These are phyloP conservation scores for Mucor plumbeus DNA, from an alignment of 371 early-diverging fungal species.

Conservation along the genomic window DNA sequence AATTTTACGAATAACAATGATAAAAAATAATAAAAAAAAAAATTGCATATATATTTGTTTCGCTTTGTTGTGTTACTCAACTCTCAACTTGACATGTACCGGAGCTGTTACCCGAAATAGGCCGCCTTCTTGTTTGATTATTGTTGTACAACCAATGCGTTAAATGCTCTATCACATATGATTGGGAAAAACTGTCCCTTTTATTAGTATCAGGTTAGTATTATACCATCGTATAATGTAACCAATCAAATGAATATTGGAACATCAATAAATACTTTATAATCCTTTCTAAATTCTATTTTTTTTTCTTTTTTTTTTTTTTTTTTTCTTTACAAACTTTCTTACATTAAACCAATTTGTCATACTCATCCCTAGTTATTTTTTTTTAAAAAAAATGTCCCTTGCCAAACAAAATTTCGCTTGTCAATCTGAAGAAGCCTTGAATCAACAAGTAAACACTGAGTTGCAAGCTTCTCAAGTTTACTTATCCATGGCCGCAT, in stretches of 20 bases:
- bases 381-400: conserved; percentile 43
- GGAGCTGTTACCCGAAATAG: conserved; percentile 4
- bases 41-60: background rate
- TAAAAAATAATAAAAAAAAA: conserved; percentile 1
- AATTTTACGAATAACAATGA: too few species aligned
- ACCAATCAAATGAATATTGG: conserved; percentile 22
- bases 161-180: background rate
- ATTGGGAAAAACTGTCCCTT: conserved; percentile 1
- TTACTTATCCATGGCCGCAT: conserved; percentile 65
- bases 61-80: background rate
- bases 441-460: conserved; percentile 70
- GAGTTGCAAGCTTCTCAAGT: conserved; percentile 66
- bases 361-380: background rate
- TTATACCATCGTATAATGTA: conserved; percentile 2
- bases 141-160: background rate
- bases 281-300: background rate
- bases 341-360: conserved; percentile 23
- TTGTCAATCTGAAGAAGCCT: conserved; percentile 64
- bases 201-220: background rate
- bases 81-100: conserved; percentile 3
- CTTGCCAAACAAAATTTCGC: conserved; percentile 74
- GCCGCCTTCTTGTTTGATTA: background rate
- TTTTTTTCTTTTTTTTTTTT: conserved; percentile 20
- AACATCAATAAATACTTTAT: conserved; percentile 18
- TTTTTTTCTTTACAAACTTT: conserved; percentile 21